Evolutionary conservation across 495 filamentous ascomycete species (phyloP), one percentile per base, ranked within the genome.

Genomic region (Penicillium paradoxum): DNA sequence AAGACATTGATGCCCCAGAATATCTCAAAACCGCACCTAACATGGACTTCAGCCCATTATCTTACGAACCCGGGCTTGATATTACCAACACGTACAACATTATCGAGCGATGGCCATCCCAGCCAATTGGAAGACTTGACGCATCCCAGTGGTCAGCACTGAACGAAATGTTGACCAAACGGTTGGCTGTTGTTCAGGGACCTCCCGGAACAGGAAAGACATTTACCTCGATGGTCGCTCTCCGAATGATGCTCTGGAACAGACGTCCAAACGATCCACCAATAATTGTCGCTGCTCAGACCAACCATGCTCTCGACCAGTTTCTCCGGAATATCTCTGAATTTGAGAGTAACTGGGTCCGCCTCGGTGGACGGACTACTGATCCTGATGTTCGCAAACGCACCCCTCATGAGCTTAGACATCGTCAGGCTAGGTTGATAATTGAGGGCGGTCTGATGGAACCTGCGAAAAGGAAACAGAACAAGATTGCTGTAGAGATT

Each of bases 121-220:
- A 56, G 21, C 70, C 72, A 5, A 49, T 74, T 11, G 81, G 75
- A 18, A 71, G 72, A 9, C 69, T 95, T 13, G 90, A 95, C 61
- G 60, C 69, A 2, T 86, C 85, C 0, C 91, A 96, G 63, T 75
- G 83, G 40, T 62, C 64, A 4, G 90, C 86, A 10, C 71, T 95
- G 0, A 74, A 79, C 22, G 73, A 83, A 0, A 90, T 95, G 7
- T 62, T 96, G 7, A 85, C 86, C 0, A 88, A 85, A 44, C 75
- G 79, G 33, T 58, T 98, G 1, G 79, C 89, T 2, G 86, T 98
- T 33, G 71, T 96, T 0, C 92, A 97, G 70, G 92, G 92, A 0
- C 92, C 92, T 7, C 92, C 92, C 4, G 92, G 92, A 1, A 96
- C 91, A 2, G 92, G 92, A 11, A 95, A 95, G 59, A 95, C 91